Evolutionary conservation across 176 grass and related monocot genomes (phyloP), one percentile per base, ranked within the genome.

Genomic region (Carex scoparia): DNA sequence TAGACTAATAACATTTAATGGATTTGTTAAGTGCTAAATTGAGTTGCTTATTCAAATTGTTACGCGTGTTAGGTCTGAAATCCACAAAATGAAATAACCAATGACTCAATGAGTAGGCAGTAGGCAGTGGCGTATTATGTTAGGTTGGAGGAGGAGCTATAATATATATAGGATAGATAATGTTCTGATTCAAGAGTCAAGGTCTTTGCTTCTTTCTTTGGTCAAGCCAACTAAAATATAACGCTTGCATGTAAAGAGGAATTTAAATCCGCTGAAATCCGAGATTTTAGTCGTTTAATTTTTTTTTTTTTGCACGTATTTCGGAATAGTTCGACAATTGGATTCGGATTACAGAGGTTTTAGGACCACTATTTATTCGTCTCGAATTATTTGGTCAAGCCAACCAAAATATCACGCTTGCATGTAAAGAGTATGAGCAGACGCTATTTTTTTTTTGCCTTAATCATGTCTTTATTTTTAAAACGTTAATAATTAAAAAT

Each of bases 31-130:
- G 2, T 13, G 54, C 5, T 35, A 57, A 78, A 32, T 78, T 16
- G 3, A 77, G 11, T 28, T 77, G 28, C 23, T 57, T 77, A 13
- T 77, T 56, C 23, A 57, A 78, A 57, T 78, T 78, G 51, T 57
- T 78, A 31, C 27, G 73, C 73, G 73, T 78, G 73, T 78, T 78
- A 32, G 73, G 73, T 78, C 28, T 78, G 5, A 78, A 77, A 32
- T 78, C 12, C 46, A 75, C 2, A 78, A 77, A 77, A 16, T 15
- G 42, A 27, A n/a, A 27, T 51, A 73, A 73, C 42, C 42, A 73
- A 49, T 10, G 23, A 23, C 23, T 23, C 23, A 23, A 23, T 23
- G 23, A 23, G 23, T 23, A 23, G 23, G 23, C 16, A 72, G 18
- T 72, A 18, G 67, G 2, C 18, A 73, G 18, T 73, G 10, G 68